Evolutionary conservation across 208 protist species (phyloP).

Genomic region (Crithidia fasciculata): DNA sequence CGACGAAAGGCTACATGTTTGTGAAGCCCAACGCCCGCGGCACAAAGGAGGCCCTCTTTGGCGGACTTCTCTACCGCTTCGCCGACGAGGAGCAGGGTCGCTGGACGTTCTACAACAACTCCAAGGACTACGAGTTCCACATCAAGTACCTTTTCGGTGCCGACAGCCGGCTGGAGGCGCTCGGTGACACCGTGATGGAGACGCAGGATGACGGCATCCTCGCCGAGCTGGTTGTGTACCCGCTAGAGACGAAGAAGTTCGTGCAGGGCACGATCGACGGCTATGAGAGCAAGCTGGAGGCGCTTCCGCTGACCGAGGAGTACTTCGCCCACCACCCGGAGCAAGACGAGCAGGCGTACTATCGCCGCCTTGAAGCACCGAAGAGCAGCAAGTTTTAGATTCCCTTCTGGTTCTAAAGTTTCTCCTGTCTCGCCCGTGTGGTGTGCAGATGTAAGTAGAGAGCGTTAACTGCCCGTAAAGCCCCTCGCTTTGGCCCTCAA

Average conservation of each 20-base stretch:
- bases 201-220: conserved; percentile 76
- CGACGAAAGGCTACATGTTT: conserved; percentile 37
- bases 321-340: conserved; percentile 77
- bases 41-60: conserved; percentile 63
- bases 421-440: too few species aligned
- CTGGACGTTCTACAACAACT: conserved; percentile 81
- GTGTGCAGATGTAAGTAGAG: conserved; percentile 10
- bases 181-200: conserved; percentile 51
- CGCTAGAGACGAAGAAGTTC: conserved; percentile 74
- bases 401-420: too few species aligned
- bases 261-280: conserved; percentile 58
- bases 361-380: conserved; percentile 57
- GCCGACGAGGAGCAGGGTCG: conserved; percentile 40
- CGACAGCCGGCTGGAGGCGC: conserved; percentile 49
- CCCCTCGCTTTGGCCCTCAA: background rate
- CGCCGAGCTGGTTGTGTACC: conserved; percentile 59
- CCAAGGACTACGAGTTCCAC: conserved; percentile 85
- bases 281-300: conserved; percentile 83
- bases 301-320: conserved; percentile 70
- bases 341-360: conserved; percentile 67
- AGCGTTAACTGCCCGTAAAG: background rate
- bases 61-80: conserved; percentile 78
- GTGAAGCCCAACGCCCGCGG: conserved; percentile 26
- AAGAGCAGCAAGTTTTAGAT: conserved; percentile 57
- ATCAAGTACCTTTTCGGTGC: conserved; percentile 77